Base-by-base conservation (phyloP, 306 rosid genomes). In the Acmispon strigosus region DNA sequence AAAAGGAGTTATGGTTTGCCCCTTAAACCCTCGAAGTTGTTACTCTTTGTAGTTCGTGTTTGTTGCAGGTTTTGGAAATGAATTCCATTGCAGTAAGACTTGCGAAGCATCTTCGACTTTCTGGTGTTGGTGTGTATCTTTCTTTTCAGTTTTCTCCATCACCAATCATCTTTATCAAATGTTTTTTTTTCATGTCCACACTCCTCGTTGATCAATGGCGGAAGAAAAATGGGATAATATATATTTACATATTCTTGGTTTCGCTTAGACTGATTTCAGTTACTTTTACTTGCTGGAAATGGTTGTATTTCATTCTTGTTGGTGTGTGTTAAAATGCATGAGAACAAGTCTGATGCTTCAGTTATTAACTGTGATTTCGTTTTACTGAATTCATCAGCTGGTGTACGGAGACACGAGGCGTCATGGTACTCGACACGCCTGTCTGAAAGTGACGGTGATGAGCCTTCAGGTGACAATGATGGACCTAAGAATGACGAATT, bases 81-180 rank as follows among this genome's bases (percentile, higher is more conserved):
- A 83, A 76, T 78, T 76, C 90, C 15, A 27, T 69, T 41, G 85
- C 86, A 5, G 15, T 36, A 56, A 78, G 81, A 82, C 70, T 92
- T 11, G 66, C 81, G 52, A 90, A 84, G 82, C 57, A 74, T 72
- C 74, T 85, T 41, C 85, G 86, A 74, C 8, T 54, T 54, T 77
- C 90, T 69, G 87, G 98, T 92, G 15, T 3, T 1, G 90, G 98
- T 92, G 22, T 2, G 71, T 34, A 45, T 83, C 70, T 84, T 47
- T 73, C 81, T 49, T 13, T 13, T 54, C 5, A 12, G 18, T 49
- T 8, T 29, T 69, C 37, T 70, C 13, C 48, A 10, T 18, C 39
- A 2, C 42, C 24, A 15, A 16, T 8, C 6, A 20, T n/a, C n/a
- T n/a, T n/a, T n/a, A n/a, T n/a, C n/a, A n/a, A n/a, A n/a, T n/a